Percentiles rank a stretch among this genome's conserved stretches.
phyloP scores from a whole-genome alignment of 2,329 filamentous ascomycete species.

The Dothistroma septosporum region DNA sequence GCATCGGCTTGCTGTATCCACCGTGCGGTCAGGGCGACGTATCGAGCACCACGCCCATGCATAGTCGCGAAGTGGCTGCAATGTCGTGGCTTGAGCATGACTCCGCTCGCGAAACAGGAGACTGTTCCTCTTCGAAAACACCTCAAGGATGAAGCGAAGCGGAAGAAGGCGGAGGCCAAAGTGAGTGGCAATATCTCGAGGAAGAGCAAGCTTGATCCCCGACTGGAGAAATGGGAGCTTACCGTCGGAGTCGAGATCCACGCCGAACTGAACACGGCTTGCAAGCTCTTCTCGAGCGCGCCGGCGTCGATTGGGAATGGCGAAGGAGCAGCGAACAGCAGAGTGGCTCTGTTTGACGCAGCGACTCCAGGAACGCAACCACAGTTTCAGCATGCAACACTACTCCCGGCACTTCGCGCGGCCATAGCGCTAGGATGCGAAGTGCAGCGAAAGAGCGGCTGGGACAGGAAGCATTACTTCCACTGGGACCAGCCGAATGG shows the following conservation, averaged over 20 bases:
- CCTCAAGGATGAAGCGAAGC: slow-evolving; percentile 41
- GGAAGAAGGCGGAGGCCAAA: slow-evolving; percentile 16
- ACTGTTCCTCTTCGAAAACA: slow-evolving; percentile 38
- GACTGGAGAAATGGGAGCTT: slow-evolving; percentile 70
- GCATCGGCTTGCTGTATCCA: background rate
- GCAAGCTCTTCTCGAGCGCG: slow-evolving; percentile 80
- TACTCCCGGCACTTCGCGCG: slow-evolving; percentile 86
- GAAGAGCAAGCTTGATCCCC: slow-evolving; percentile 16
- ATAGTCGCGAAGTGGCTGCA: slow-evolving; percentile 32
- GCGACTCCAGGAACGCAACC: slow-evolving; percentile 88
- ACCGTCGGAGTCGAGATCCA: slow-evolving; percentile 97
- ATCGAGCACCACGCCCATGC: slow-evolving; percentile 24
- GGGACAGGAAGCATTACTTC: slow-evolving; percentile 98
- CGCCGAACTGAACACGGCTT: slow-evolving; percentile 82
- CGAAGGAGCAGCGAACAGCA: slow-evolving; percentile 64
- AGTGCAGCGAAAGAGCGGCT: slow-evolving; percentile 71
- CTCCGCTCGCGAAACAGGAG: slow-evolving; percentile 20
- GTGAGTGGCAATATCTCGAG: slow-evolving; percentile 1
- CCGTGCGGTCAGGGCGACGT: background rate
- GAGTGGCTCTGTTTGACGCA: slow-evolving; percentile 82
- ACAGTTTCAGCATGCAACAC: slow-evolving; percentile 71
- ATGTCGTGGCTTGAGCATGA: slow-evolving; percentile 23
- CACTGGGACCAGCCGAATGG: slow-evolving; percentile 96
- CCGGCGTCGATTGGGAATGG: slow-evolving; percentile 33
- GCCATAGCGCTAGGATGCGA: slow-evolving; percentile 78